Evolutionary conservation across 495 filamentous ascomycete genomes (phyloP).

Genomic region (Neurospora sp.): DNA sequence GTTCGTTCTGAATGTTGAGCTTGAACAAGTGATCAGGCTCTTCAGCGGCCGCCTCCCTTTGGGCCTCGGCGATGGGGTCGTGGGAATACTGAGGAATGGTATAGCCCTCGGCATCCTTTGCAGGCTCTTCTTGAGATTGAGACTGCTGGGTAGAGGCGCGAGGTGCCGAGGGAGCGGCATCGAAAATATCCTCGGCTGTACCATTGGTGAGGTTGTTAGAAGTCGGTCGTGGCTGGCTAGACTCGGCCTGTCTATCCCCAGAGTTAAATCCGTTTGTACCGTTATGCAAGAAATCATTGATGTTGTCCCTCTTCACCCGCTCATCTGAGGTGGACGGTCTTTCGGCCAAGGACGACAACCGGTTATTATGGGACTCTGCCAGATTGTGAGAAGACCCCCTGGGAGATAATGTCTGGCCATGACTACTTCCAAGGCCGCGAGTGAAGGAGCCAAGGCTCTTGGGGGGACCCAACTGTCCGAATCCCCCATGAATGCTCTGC

Average conservation of each 20-base stretch:
- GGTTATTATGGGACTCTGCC: conserved; percentile 36
- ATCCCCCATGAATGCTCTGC: conserved; percentile 45
- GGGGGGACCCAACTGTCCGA: conserved; percentile 35
- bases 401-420: conserved; percentile 39
- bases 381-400: conserved; percentile 45
- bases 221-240: conserved; percentile 14
- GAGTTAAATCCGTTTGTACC: conserved; percentile 32
- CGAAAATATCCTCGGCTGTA: conserved; percentile 30
- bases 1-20: conserved; percentile 83
- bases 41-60: conserved; percentile 61
- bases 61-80: conserved; percentile 76
- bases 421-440: conserved; percentile 38
- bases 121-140: conserved; percentile 16
- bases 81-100: conserved; percentile 55
- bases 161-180: conserved; percentile 37
- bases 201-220: conserved; percentile 26
- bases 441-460: conserved; percentile 45
- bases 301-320: conserved; percentile 6
- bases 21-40: conserved; percentile 70
- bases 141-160: conserved; percentile 32
- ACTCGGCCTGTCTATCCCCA: conserved; percentile 18
- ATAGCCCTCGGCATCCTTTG: conserved; percentile 55
- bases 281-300: conserved; percentile 21
- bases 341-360: conserved; percentile 43
- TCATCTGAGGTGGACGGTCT: conserved; percentile 24